phyloP scores from a whole-genome alignment of 441 rosid genomes.

The Melastoma candidum region DNA sequence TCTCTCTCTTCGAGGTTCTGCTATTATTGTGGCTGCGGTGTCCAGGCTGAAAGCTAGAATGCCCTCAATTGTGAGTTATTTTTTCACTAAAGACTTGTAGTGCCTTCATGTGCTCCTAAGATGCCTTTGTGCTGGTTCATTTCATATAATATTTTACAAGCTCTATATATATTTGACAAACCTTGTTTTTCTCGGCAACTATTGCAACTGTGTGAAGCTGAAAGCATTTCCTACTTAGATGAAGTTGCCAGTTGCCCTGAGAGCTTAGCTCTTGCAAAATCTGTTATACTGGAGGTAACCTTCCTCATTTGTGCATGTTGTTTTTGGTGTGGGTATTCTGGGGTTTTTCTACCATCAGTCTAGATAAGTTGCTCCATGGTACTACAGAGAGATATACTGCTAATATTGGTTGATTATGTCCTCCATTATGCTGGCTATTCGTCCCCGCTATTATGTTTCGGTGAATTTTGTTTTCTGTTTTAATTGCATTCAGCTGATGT shows the following conservation, averaged over 20 bases:
- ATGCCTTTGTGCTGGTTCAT: slow-evolving; percentile 3
- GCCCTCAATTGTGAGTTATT: slow-evolving; percentile 67
- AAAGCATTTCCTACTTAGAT: slow-evolving; percentile 85
- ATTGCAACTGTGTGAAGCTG: slow-evolving; percentile 84
- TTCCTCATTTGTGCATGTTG: slow-evolving; percentile 11
- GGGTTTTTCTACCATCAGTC: too few relatives aligned
- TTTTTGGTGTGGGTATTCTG: background rate
- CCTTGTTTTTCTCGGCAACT: slow-evolving; percentile 42
- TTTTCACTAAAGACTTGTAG: slow-evolving; percentile 8
- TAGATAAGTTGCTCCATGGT: too few relatives aligned
- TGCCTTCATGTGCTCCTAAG: background rate
- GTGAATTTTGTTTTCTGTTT: too few relatives aligned
- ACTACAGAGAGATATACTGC: too few relatives aligned
- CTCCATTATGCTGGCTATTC: too few relatives aligned
- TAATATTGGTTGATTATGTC: too few relatives aligned
- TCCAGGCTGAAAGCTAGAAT: slow-evolving; percentile 89
- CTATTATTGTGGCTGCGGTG: slow-evolving; percentile 42
- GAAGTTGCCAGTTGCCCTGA: slow-evolving; percentile 70
- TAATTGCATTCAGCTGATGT: too few relatives aligned
- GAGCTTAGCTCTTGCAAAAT: slow-evolving; percentile 72
- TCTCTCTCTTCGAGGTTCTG: slow-evolving; percentile 36
- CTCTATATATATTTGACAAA: background rate
- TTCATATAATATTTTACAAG: slow-evolving; percentile 5
- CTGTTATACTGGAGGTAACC: slow-evolving; percentile 76
- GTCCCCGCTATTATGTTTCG: too few relatives aligned